These are phyloP conservation scores for Populus ilicifolia DNA, from an alignment of 345 rosid genomes.

Conservation along the genomic window DNA sequence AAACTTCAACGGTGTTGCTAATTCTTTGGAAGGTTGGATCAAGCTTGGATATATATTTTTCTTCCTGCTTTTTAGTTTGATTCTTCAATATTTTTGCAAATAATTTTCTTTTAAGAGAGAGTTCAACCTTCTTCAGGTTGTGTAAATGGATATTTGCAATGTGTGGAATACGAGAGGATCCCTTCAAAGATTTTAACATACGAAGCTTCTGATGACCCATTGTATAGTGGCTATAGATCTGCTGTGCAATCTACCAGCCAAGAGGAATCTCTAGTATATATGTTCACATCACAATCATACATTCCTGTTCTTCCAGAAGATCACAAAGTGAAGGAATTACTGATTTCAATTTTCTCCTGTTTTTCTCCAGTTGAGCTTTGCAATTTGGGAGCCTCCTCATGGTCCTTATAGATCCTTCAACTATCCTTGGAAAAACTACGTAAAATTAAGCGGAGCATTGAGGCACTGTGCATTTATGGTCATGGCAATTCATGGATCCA, in stretches of 20 bases:
- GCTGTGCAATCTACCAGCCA: conserved; percentile 80
- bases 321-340: not conserved
- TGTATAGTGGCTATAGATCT: conserved; percentile 78
- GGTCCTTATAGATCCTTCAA: conserved; percentile 67
- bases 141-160: conserved; percentile 69
- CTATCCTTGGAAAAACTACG: conserved; percentile 78
- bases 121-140: conserved; percentile 42
- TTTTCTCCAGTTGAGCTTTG: conserved; percentile 57
- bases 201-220: conserved; percentile 82
- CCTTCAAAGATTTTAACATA: conserved; percentile 85
- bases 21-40: conserved; percentile 69
- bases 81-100: not conserved
- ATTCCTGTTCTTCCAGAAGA: not conserved
- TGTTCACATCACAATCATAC: not conserved
- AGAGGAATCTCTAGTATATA: conserved; percentile 70
- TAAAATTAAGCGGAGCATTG: conserved; percentile 73
- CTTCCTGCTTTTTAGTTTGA: not conserved
- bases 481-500: conserved; percentile 95
- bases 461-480: conserved; percentile 94
- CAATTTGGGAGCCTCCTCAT: conserved; percentile 92
- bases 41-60: not conserved
- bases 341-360: not conserved
- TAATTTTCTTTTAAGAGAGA: not conserved
- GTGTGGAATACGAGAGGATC: conserved; percentile 71
- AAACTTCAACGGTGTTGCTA: conserved; percentile 69